Percentiles rank a stretch among this genome's conserved stretches.
Conservation (phyloP, 2,329 filamentous ascomycete genomes). For the Cladosporium sphaerospermum region DNA sequence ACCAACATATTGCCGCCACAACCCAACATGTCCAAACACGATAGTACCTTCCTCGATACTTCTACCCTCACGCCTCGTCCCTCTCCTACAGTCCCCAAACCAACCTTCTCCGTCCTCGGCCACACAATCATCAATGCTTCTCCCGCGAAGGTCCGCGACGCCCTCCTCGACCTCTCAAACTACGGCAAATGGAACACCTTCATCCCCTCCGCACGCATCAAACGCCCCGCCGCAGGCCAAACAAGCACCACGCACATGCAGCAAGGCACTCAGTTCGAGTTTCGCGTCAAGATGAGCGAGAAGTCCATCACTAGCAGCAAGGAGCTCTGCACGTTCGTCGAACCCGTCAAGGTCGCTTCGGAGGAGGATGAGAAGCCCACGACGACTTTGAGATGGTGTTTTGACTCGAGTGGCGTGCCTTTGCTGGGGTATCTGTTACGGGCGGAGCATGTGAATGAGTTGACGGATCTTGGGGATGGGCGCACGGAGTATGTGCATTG, state of each 20-base stretch:
- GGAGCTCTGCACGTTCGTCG: constrained; percentile 32
- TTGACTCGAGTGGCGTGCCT: constrained; percentile 26
- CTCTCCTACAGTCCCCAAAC: neutral
- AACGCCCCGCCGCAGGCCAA: constrained; percentile 32
- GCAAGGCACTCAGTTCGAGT: constrained; percentile 40
- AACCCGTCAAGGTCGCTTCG: constrained; percentile 24
- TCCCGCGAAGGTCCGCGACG: constrained; percentile 37
- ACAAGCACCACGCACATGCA: constrained; percentile 18
- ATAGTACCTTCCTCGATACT: neutral
- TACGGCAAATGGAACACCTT: constrained; percentile 46
- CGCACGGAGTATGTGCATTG: constrained; percentile 36
- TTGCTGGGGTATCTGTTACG: constrained; percentile 32
- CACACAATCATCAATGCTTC: constrained; percentile 36
- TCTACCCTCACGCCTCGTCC: neutral
- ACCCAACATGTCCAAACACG: constrained; percentile 2
- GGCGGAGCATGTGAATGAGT: constrained; percentile 44
- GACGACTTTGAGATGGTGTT: constrained; percentile 26
- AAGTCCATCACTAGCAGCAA: constrained; percentile 22
- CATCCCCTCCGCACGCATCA: constrained; percentile 40
- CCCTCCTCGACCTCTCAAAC: constrained; percentile 39
- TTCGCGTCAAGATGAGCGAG: constrained; percentile 38
- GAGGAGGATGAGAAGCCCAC: constrained; percentile 18
- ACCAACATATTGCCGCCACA: neutral
- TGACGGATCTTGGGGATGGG: constrained; percentile 33
- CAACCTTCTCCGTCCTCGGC: constrained; percentile 27